Evolutionary conservation across 495 filamentous ascomycete genomes (phyloP), one percentile per base, ranked within the genome.

Genomic region (Penicillium bialowiezense): DNA sequence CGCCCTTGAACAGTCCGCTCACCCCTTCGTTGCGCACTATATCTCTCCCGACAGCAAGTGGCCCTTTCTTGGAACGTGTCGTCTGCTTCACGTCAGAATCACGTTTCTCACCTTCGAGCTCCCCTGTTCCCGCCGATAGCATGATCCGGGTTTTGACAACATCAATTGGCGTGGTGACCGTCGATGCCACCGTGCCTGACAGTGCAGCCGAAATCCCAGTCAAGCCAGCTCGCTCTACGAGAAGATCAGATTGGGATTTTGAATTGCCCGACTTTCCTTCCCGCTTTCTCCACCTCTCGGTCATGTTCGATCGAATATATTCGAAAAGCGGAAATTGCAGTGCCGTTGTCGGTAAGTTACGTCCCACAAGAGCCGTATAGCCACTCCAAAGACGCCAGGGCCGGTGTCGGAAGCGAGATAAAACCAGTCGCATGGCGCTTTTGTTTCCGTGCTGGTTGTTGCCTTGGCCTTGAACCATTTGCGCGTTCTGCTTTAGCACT

Each of bases 401-500:
- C 9, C 19, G 43, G 26, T 6, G 61, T n/a, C 64, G 67, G 66
- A 87, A 87, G 15, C 72, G 70, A 5, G 59, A 49, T 10, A 87
- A 56, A 1, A 80, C 79, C 48, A 79, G 76, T 0, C 81, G 51
- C 21, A 82, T 82, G 34, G 72, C 64, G 28, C 26, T 21, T 28
- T 36, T 37, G 28, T 33, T 28, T 26, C 38, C 9, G 29, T 26
- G 3, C 7, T 29, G 13, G 21, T 13, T 26, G 13, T 24, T 43
- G 18, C 48, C 18, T 26, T 52, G 44, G 19, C 47, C 13, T 52
- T 56, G n/a, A 6, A 76, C 47, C 59, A 95, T 85, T 65, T 97
- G 91, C 2, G 91, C 89, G 67, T 96, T 95, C 55, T 96, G 91
- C 69, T 97, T 97, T 31, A 96, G 74, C 7, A 95, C 89, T 63